Conservation (phyloP, 192 early-diverging fungal species). For the Phlyctochytrium bullatum region DNA sequence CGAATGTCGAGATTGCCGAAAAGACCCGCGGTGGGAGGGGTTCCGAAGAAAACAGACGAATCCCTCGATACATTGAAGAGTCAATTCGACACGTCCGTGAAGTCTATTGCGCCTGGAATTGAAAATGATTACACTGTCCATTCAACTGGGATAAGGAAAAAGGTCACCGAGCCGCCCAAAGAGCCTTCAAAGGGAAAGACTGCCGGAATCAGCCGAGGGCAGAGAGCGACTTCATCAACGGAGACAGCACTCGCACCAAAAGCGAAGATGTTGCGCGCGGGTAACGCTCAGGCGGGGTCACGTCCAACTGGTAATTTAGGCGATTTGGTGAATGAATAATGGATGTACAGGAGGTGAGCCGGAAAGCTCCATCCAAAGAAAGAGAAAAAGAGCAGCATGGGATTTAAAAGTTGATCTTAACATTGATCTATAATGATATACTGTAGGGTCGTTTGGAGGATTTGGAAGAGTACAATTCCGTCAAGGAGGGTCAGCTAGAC, state of each 20-base stretch:
- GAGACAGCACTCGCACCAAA: not conserved
- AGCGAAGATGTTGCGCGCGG: too few relatives aligned
- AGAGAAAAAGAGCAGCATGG: conserved; percentile 70
- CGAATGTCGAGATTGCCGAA: too few relatives aligned
- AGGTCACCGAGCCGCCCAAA: not conserved
- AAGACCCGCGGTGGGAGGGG: too few relatives aligned
- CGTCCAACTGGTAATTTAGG: too few relatives aligned
- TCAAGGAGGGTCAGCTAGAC: conserved; percentile 26
- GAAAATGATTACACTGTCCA: not conserved
- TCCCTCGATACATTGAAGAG: too few relatives aligned
- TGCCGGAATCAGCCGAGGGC: not conserved
- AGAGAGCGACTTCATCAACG: not conserved
- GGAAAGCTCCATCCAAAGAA: conserved; percentile 15
- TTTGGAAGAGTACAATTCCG: conserved; percentile 65
- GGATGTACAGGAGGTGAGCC: not conserved
- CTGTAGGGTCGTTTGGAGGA: conserved; percentile 74
- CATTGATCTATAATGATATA: not conserved
- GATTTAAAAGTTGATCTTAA: conserved; percentile 54
- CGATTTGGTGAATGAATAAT: not conserved
- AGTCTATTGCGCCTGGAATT: too few relatives aligned
- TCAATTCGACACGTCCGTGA: too few relatives aligned
- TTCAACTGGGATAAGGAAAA: not conserved
- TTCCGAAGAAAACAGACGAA: too few relatives aligned
- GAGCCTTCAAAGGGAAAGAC: not conserved
- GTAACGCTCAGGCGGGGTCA: too few relatives aligned